Conservation (phyloP, 2,329 filamentous ascomycete species). For the Pseudogymnoascus sp. region DNA sequence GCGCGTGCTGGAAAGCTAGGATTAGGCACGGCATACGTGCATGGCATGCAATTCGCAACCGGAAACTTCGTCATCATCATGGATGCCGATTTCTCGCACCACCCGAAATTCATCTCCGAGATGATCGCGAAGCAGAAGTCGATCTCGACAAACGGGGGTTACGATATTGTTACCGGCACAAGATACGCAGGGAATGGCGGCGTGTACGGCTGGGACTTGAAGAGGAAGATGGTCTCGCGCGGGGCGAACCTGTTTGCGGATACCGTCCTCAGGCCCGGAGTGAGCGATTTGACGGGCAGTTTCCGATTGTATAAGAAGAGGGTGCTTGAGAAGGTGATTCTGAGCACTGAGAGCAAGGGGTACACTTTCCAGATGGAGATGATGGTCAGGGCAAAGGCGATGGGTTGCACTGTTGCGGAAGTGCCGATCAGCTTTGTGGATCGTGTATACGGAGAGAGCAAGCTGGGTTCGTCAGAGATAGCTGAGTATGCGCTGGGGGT, state of each 20-base stretch:
- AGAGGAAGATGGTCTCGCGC: conserved; percentile 59
- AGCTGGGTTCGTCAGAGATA: conserved; percentile 91
- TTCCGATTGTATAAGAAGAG: conserved; percentile 91
- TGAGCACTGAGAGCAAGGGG: conserved; percentile 86
- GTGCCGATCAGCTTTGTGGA: conserved; percentile 97
- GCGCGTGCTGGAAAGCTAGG: conserved; percentile 89
- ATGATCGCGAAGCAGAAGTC: conserved; percentile 78
- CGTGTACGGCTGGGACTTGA: conserved; percentile 89
- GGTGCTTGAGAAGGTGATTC: conserved; percentile 83
- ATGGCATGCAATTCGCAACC: conserved; percentile 79
- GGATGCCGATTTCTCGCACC: conserved; percentile 98
- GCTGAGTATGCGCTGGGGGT: conserved; percentile 91
- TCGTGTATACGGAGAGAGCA: conserved; percentile 87
- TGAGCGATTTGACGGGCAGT: conserved; percentile 90
- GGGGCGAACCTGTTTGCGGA: conserved; percentile 95
- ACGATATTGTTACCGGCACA: conserved; percentile 97
- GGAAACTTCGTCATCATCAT: conserved; percentile 99
- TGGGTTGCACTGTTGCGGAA: conserved; percentile 90
- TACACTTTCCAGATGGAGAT: conserved; percentile 99
- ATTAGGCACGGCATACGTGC: conserved; percentile 93
- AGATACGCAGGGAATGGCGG: conserved; percentile 84
- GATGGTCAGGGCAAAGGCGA: conserved; percentile 93
- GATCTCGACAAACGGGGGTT: conserved; percentile 48
- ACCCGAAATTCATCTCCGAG: conserved; percentile 95
- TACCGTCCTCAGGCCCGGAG: conserved; percentile 83